These are phyloP conservation scores for Geotrichum fermentans DNA, from an alignment of 1,139 yeast species.

Conservation along the genomic window DNA sequence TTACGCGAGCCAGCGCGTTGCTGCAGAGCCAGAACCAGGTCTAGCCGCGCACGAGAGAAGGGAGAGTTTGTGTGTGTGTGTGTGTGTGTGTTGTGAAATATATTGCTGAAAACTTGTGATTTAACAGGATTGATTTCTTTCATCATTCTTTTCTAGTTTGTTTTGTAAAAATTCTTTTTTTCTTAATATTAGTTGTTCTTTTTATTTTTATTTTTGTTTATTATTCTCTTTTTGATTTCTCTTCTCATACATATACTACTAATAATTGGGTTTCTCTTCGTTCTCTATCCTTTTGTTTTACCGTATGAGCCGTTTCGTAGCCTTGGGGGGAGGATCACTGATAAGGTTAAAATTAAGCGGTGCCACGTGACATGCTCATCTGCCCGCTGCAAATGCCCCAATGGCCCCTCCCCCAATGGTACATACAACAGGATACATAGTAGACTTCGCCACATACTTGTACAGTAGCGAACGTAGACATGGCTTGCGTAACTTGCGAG, in stretches of 20 bases:
- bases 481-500: no score
- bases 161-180: not conserved
- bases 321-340: no score
- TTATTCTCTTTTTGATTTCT: not conserved
- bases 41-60: no score
- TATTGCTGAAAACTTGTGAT: not conserved
- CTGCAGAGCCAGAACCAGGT: constrained; percentile 8
- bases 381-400: no score
- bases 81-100: no score
- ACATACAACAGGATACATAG: no score
- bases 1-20: constrained; percentile 13
- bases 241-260: not conserved
- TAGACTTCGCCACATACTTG: no score
- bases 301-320: not conserved
- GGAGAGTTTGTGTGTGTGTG: no score
- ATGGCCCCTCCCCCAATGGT: no score
- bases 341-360: no score
- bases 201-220: not conserved
- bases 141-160: not conserved
- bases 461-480: no score
- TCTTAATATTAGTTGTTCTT: not conserved
- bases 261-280: not conserved
- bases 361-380: no score
- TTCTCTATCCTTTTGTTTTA: not conserved
- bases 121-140: not conserved